phyloP scores from a whole-genome alignment of 163 green algal species.

The Picocystis sp. region DNA sequence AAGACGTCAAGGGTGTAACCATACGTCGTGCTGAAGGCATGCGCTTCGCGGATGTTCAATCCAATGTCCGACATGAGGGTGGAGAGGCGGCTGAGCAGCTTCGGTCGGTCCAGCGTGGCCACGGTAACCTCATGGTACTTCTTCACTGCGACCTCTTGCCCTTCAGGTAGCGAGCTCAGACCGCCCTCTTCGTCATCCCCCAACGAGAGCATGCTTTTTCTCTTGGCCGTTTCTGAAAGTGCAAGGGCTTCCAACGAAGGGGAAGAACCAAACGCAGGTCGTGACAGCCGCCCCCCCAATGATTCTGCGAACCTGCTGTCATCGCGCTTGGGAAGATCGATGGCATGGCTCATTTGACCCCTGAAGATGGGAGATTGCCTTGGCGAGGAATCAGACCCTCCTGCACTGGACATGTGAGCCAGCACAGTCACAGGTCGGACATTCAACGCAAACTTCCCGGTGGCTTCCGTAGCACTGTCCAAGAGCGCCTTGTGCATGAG shows the following conservation, averaged over 20 bases:
- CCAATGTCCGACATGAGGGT: slow-evolving; percentile 55
- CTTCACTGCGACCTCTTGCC: slow-evolving; percentile 2
- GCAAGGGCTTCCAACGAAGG: slow-evolving; percentile 14
- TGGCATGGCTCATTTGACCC: background rate
- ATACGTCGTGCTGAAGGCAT: slow-evolving; percentile 91
- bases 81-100: slow-evolving; percentile 63
- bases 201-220: too few relatives aligned
- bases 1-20: slow-evolving; percentile 85
- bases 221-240: too few relatives aligned
- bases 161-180: too few relatives aligned
- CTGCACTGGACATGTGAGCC: too few relatives aligned
- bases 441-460: slow-evolving; percentile 64
- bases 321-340: slow-evolving; percentile 4
- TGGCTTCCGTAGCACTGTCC: slow-evolving; percentile 61
- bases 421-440: slow-evolving; percentile 65
- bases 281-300: slow-evolving; percentile 20
- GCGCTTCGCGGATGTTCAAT: slow-evolving; percentile 86
- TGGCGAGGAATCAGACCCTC: too few relatives aligned
- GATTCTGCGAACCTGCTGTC: too few relatives aligned
- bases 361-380: background rate
- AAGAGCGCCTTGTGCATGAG: slow-evolving; percentile 77
- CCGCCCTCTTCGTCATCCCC: too few relatives aligned
- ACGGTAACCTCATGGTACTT: slow-evolving; percentile 63
- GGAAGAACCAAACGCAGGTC: slow-evolving; percentile 71
- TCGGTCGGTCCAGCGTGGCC: slow-evolving; percentile 60